These are phyloP conservation scores for Talaromyces sp. DNA, from an alignment of 2,329 filamentous ascomycete species.

Conservation along the genomic window DNA sequence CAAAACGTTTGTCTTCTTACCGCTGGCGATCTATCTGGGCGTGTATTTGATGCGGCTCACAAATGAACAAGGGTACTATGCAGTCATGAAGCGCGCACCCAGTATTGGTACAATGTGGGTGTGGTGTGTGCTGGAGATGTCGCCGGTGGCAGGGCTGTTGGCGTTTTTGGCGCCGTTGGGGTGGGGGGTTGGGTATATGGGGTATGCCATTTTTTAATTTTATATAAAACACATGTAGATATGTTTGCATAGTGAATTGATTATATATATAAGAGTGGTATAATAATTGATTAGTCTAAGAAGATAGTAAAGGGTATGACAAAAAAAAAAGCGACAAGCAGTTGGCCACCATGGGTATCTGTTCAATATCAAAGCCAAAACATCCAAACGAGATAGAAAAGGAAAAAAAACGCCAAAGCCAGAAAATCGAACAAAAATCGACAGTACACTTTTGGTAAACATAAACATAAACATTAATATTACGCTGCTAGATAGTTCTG, in stretches of 20 bases:
- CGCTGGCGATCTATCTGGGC: conserved; percentile 47
- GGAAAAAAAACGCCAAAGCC: background rate
- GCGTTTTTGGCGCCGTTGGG: conserved; percentile 48
- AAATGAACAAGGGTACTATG: conserved; percentile 75
- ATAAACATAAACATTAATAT: background rate
- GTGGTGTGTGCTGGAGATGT: conserved; percentile 84
- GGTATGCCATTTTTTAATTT: conserved; percentile 8
- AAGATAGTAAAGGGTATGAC: background rate
- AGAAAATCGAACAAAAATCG: background rate
- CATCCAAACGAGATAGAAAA: background rate
- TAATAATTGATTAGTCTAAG: background rate
- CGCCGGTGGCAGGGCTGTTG: conserved; percentile 57
- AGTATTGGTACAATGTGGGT: conserved; percentile 86
- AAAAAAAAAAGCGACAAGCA: background rate
- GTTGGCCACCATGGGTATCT: background rate
- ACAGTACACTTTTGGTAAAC: background rate
- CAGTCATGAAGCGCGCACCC: conserved; percentile 89
- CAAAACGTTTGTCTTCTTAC: conserved; percentile 30
- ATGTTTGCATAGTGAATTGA: background rate
- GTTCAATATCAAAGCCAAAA: background rate
- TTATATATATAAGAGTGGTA: background rate
- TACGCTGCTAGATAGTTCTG: background rate
- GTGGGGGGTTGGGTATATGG: conserved; percentile 36
- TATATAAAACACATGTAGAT: background rate
- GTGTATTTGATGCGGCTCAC: conserved; percentile 78